Percentiles rank a stretch among this genome's conserved stretches.
Conservation (phyloP, 2,329 filamentous ascomycete genomes). For the Fusarium sp. region DNA sequence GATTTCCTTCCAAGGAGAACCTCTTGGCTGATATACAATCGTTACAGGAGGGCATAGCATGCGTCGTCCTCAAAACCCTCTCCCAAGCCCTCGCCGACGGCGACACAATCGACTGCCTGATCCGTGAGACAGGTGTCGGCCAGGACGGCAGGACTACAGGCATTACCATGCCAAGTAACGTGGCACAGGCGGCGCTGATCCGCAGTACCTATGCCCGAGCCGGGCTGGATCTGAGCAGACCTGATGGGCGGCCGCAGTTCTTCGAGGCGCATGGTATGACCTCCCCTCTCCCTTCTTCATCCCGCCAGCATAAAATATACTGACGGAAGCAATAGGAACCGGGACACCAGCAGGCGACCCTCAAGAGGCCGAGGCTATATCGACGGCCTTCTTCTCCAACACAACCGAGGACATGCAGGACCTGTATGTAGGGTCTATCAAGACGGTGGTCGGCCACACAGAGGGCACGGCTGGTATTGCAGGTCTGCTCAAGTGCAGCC, state of each 20-base stretch:
- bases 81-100: neutral
- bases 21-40: too few relatives aligned
- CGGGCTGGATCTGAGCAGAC: neutral
- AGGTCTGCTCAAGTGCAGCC: neutral
- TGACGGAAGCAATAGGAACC: too few relatives aligned
- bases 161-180: neutral
- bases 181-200: slow-evolving; percentile 4
- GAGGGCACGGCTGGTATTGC: neutral
- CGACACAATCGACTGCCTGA: slow-evolving; percentile 4
- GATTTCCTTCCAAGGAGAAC: too few relatives aligned
- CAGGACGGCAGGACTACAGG: neutral
- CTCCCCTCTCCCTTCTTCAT: too few relatives aligned
- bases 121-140: slow-evolving; percentile 12
- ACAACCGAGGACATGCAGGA: neutral
- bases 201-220: neutral
- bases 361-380: neutral
- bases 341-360: neutral
- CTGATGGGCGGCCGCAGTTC: slow-evolving; percentile 2
- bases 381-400: neutral
- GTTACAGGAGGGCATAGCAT: neutral
- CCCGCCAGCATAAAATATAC: too few relatives aligned
- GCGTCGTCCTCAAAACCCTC: neutral
- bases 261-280: neutral
- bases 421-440: neutral
- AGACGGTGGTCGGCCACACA: neutral